Evolutionary conservation across 2,329 filamentous ascomycete genomes (phyloP).

Genomic region (Nemania sp.): DNA sequence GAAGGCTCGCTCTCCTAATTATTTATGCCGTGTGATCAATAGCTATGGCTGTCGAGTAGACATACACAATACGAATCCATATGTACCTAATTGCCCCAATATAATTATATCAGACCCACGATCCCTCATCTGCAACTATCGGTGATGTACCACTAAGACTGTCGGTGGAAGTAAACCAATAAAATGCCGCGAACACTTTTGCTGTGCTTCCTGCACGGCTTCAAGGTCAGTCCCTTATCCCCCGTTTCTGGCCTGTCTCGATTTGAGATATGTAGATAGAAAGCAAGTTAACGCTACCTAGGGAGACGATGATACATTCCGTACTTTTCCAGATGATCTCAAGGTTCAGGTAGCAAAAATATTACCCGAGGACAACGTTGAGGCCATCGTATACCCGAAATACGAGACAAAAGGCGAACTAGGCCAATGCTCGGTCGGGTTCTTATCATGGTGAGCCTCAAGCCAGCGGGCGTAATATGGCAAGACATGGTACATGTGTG

Average conservation of each 20-base stretch:
- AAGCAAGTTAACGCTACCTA: slow-evolving; percentile 36
- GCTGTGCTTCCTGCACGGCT: slow-evolving; percentile 75
- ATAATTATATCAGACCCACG: slow-evolving; percentile 1
- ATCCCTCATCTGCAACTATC: neutral
- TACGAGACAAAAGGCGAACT: slow-evolving; percentile 75
- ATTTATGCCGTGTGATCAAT: too few species aligned
- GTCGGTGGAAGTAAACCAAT: neutral
- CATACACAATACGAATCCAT: too few species aligned
- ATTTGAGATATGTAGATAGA: neutral
- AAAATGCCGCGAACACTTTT: slow-evolving; percentile 60
- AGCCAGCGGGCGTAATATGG: neutral
- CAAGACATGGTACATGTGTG: neutral
- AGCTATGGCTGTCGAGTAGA: too few species aligned
- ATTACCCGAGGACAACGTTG: slow-evolving; percentile 62
- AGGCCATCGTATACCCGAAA: slow-evolving; percentile 67
- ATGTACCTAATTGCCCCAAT: neutral
- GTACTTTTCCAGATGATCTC: slow-evolving; percentile 66
- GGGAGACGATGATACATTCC: slow-evolving; percentile 72
- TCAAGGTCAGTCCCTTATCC: slow-evolving; percentile 54
- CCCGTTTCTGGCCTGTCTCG: neutral
- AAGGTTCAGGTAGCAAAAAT: slow-evolving; percentile 60
- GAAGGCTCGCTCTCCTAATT: too few species aligned
- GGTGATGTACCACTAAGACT: neutral
- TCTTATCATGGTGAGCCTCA: slow-evolving; percentile 49
- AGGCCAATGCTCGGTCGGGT: slow-evolving; percentile 48